Evolutionary conservation across 2,329 filamentous ascomycete species (phyloP), one percentile per base, ranked within the genome.

Genomic region (Scedosporium dehoogii): DNA sequence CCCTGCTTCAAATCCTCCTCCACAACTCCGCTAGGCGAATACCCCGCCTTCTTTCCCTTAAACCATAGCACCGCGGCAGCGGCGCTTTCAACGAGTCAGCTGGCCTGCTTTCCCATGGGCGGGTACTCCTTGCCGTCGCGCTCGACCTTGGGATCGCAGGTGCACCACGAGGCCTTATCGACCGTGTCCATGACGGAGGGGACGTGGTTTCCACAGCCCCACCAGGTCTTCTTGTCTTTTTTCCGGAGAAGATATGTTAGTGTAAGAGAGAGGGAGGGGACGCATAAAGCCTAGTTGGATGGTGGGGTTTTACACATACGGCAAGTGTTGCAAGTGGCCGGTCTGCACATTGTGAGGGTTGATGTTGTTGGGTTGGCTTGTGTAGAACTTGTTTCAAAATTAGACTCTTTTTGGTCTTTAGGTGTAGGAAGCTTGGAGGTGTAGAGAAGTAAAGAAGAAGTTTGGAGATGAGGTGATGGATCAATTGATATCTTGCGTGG

Each of bases 121-220:
- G 87, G 87, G 69, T 89, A 90, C 69, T 80, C 68, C 68, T 82
- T 83, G 56, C 85, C 85, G 62, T 83, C 80, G 48, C 78, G 76
- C 69, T 85, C 81, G 65, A 89, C 76, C 70, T 83, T 82, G 29
- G 87, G 87, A 68, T 80, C 76, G 71, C 88, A 91, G 25, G 76
- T 77, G 76, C 88, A 91, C 74, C 86, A 82, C 48, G 89, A 78
- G 5, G 77, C 73, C 42, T 78, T 74, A 4, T 85, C 79, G 53
- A 90, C 72, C 27, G 72, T 69, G 71, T 86, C 82, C 77, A 91
- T 83, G 67, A 90, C 86, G 16, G 72, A 72, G 12, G 82, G 75
- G 67, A 88, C 76, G 74, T 89, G 84, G 64, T 68, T 76, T 65
- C 85, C 85, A 72, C 86, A 89, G 65, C 86, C 86, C 75, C 78